Evolutionary conservation across 2,329 filamentous ascomycete species (phyloP), one percentile per base, ranked within the genome.

Genomic region (Fusarium dlaminii): DNA sequence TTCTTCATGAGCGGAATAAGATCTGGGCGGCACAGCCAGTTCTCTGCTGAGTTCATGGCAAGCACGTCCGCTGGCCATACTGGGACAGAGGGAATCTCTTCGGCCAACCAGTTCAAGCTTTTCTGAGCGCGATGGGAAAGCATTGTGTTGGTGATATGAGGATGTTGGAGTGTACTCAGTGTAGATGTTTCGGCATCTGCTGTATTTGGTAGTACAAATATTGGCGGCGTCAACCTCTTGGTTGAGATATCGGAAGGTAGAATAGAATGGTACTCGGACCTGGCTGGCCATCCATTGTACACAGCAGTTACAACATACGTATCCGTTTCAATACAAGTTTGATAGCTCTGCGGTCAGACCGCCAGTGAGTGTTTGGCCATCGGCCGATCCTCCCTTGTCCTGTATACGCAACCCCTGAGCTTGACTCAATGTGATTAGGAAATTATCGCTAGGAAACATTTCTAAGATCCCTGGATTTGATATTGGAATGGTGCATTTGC

Each of bases 391-490:
- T 48, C 20, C 45, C 14, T 48, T 6, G 8, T 30, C 6, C 6
- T n/a, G 27, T 48, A 4, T n/a, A 22, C 9, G 0, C 45, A 22
- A 9, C 45, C 45, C 45, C 27, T 48, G 27, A 48, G 17, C 4
- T 20, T 17, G 14, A 15, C 6, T 30, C 45, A 48, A 2, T 30
- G 20, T n/a, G 45, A 30, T 24, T 13, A n/a, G 14, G 20, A 30
- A 9, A 30, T 48, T 9, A 17, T 8, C 9, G 6, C 15, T 20
- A 0, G 27, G 9, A 14, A n/a, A 1, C 1, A 8, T 4, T 30
- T 30, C 27, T 15, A 8, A 17, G 4, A 30, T 48, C 27, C 27
- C 20, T n/a, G 45, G 14, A 30, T 12, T 17, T 48, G 20, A 30
- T 30, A n/a, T 30, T n/a, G 45, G 27, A 30, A 48, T 30, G 45